Base-by-base conservation (phyloP, 2,329 filamentous ascomycete genomes). In the Ilyonectria mors-panacis region DNA sequence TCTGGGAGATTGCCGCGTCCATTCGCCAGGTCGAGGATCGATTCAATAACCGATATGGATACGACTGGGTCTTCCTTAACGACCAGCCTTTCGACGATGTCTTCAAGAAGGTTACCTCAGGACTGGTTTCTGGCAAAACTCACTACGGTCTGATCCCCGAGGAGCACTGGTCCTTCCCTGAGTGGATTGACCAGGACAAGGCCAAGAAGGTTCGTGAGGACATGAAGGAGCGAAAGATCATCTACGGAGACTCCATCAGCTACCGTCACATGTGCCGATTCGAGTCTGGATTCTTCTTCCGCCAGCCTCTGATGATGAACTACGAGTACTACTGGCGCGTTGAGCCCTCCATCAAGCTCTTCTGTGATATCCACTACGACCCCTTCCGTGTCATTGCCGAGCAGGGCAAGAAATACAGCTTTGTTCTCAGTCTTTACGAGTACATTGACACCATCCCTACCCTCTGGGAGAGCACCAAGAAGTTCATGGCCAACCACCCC, bases 241-340 rank as follows among this genome's bases (percentile, higher is more conserved):
- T 99, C 82, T 99, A 99, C 80, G 96, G 96, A 68, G 96, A 98
- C 82, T 97, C 94, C 12, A 85, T 97, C 83, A 97, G 94, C 84
- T 99, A 99, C 86, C 91, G 96, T 70, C 97, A 99, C 86, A 99
- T 99, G 96, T 99, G 96, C 84, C 94, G 96, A 71, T 99, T 97
- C 80, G 96, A 99, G 83, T 98, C 95, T 8, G 96, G 96, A 44
- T 99, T 99, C 88, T 99, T 99, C 88, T 99, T 98, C 90, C 94
- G 93, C 68, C 96, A 99, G 81, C 89, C 90, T 33, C 85, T 98
- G 73, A 95, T 99, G 93, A 84, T 93, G 81, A 94, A 98, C 80
- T 99, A 97, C 83, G 96, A 99, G 79, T 99, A 94, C 89, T 99
- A 99, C 88, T 99, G 96, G 96, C 94, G 97, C 74, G 96, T 99